Percentiles rank a stretch among this genome's conserved stretches.
These are phyloP conservation scores for Diaporthe destruens DNA, from an alignment of 2,329 filamentous ascomycete genomes.

Conservation along the genomic window DNA sequence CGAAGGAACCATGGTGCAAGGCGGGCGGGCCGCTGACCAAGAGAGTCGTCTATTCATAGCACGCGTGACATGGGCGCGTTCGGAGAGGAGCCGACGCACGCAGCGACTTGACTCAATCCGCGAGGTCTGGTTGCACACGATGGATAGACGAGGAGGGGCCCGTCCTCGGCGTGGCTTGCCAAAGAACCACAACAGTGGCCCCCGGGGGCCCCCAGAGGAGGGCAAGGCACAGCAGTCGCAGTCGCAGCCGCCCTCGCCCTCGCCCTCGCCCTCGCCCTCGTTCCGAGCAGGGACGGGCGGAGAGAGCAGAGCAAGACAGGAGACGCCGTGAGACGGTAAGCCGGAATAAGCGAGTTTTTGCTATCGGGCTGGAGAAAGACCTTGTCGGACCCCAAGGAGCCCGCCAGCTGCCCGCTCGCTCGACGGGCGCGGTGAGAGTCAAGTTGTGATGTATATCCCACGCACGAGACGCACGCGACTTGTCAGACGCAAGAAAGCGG, in stretches of 20 bases:
- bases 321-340: slow-evolving; percentile 32
- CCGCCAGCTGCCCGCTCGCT: neutral
- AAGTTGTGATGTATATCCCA: neutral
- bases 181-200: slow-evolving; percentile 13
- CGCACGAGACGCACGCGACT: slow-evolving; percentile 27
- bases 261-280: neutral
- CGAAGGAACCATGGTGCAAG: slow-evolving; percentile 20
- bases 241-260: no score
- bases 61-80: slow-evolving; percentile 23
- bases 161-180: slow-evolving; percentile 25
- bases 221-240: slow-evolving; percentile 9
- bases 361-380: slow-evolving; percentile 3
- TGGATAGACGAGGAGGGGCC: slow-evolving; percentile 10
- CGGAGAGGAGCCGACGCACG: slow-evolving; percentile 28
- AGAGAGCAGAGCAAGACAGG: neutral
- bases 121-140: slow-evolving; percentile 31
- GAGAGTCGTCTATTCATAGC: slow-evolving; percentile 31
- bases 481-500: slow-evolving; percentile 19
- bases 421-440: neutral
- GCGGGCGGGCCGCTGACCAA: slow-evolving; percentile 30
- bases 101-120: slow-evolving; percentile 24
- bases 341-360: slow-evolving; percentile 24
- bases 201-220: neutral
- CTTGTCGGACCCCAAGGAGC: slow-evolving; percentile 1
- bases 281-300: neutral